phyloP scores from a whole-genome alignment of 805 yeast genomes.

The Priceomyces carsonii region DNA sequence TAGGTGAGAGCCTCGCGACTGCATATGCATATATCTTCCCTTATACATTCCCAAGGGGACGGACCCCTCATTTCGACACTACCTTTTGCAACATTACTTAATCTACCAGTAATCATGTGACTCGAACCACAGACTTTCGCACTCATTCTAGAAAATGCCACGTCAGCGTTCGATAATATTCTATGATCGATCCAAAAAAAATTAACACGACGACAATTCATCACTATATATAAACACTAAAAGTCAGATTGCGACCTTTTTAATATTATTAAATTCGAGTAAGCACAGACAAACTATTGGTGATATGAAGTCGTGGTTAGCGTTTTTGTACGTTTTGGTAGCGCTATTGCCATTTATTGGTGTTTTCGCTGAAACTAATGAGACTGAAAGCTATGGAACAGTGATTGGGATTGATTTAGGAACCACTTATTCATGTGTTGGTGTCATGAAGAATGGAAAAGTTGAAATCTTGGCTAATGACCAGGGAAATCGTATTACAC shows the following conservation, averaged over 20 bases:
- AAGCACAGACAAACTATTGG: too few relatives aligned
- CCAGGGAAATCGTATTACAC: slow-evolving; percentile 96
- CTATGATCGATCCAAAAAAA: slow-evolving; percentile 5
- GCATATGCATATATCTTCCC: too few relatives aligned
- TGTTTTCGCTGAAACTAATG: slow-evolving; percentile 19
- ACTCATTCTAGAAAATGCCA: slow-evolving; percentile 5
- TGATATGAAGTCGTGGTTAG: slow-evolving; percentile 24
- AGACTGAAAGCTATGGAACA: slow-evolving; percentile 41
- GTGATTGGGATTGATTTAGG: slow-evolving; percentile 81
- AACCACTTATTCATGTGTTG: slow-evolving; percentile 94
- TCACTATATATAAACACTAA: too few relatives aligned
- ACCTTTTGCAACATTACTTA: too few relatives aligned
- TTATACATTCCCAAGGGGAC: too few relatives aligned
- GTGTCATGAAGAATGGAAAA: slow-evolving; percentile 83
- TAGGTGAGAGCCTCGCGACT: too few relatives aligned
- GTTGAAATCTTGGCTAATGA: slow-evolving; percentile 94
- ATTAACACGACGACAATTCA: slow-evolving; percentile 6
- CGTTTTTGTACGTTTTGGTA: slow-evolving; percentile 33
- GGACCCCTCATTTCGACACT: too few relatives aligned
- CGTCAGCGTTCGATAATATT: slow-evolving; percentile 8
- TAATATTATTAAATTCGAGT: too few relatives aligned
- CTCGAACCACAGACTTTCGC: too few relatives aligned
- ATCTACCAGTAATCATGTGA: too few relatives aligned
- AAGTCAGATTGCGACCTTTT: too few relatives aligned
- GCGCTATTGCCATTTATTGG: slow-evolving; percentile 40